Evolutionary conservation across 192 early-diverging fungal species (phyloP).

Genomic region (Pilobolus umbonatus): DNA sequence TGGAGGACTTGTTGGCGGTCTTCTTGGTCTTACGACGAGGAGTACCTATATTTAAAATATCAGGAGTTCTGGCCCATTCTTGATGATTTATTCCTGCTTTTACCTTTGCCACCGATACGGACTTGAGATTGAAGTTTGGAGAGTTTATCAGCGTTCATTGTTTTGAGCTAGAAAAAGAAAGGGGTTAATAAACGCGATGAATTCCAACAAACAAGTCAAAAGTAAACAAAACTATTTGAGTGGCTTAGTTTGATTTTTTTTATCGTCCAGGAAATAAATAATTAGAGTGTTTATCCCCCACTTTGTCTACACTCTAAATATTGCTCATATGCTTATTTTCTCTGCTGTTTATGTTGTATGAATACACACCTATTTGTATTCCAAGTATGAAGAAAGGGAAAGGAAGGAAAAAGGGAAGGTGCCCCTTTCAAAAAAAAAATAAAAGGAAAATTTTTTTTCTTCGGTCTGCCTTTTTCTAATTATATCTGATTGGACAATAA

Average conservation of each 20-base stretch:
- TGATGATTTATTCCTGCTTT: neutral
- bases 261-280: neutral
- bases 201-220: neutral
- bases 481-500: too few relatives aligned
- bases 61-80: neutral
- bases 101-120: constrained; percentile 77
- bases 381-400: neutral
- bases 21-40: constrained; percentile 94
- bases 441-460: neutral
- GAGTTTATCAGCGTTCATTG: constrained; percentile 88
- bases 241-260: constrained; percentile 7
- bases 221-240: constrained; percentile 9
- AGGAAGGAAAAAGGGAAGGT: neutral
- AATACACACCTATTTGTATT: too few relatives aligned
- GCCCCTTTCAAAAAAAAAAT: constrained; percentile 11
- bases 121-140: constrained; percentile 87
- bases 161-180: neutral
- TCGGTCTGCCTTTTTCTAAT: too few relatives aligned
- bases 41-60: constrained; percentile 65
- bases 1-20: constrained; percentile 43
- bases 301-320: too few relatives aligned
- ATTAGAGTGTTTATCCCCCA: neutral
- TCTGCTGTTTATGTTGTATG: neutral
- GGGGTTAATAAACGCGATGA: neutral
- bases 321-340: neutral